Evolutionary conservation across 1,284 basidiomycete genomes (phyloP), one percentile per base, ranked within the genome.

Genomic region (Rhodotorula glutinis): DNA sequence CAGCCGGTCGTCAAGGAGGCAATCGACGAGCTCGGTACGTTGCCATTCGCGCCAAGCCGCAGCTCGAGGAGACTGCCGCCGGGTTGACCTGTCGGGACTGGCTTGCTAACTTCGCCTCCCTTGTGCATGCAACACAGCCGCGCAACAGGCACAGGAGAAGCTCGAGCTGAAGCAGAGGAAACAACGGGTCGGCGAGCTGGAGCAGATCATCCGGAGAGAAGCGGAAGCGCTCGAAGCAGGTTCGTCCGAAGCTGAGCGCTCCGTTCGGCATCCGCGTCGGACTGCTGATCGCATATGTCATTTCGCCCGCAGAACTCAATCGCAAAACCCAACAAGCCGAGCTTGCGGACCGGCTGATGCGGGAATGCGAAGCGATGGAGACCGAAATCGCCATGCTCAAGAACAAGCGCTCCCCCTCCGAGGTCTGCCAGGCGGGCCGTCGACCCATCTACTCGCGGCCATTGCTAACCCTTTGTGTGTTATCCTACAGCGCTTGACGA

Each of bases 401-500:
- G 62, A 73, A 71, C 64, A 73, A 73, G 53, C 63, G 71, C 2
- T 62, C 66, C 10, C 62, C 66, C 2, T 55, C 61, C 23, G 69
- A 72, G 55, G 71, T 72, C 16, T 17, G 7, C n/a, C 41, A 10
- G 9, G 2, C 23, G 16, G 23, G 10, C 43, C 27, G 29, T 1
- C 11, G 11, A 33, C 27, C 19, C 19, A 25, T 13, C n/a, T 1
- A n/a, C n/a, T 30, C 27, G n/a, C 2, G 2, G 21, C 3, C 19
- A 3, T 23, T 8, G 3, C n/a, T n/a, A n/a, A n/a, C n/a, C n/a
- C n/a, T n/a, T n/a, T n/a, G n/a, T n/a, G n/a, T n/a, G n/a, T n/a
- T n/a, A n/a, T n/a, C n/a, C 33, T 8, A 11, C 54, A 76, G 71
- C 72, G 74, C 8, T 65, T 76, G 40, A 76, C 75, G 1, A 60